Evolutionary conservation across 441 rosid genomes (phyloP), one percentile per base, ranked within the genome.

Genomic region (Kokia cookei): DNA sequence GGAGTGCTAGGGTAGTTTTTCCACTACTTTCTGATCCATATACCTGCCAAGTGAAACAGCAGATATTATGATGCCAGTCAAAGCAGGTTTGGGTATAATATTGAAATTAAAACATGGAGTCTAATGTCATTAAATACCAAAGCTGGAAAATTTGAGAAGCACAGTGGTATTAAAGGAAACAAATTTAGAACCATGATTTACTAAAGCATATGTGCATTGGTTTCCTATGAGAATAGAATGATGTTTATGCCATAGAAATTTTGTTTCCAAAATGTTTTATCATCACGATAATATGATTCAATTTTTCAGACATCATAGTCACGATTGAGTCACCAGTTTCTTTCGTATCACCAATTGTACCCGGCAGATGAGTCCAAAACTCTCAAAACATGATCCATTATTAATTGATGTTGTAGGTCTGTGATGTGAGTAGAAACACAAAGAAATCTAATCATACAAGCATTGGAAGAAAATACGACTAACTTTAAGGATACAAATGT

Each of bases 21-120:
- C 99, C 99, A 78, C 99, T 94, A 80, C 99, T 94, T 77, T 94
- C 99, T 62, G 96, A 97, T 76, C 99, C 99, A 85, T 78, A 93
- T 85, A 94, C 90, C 99, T 94, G 82, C 81, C 80, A 62, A 69
- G 40, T 59, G 29, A 43, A 7, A 27, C 57, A 40, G 29, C 45
- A 65, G 71, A 75, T 64, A 48, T 14, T n/a, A 65, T 27, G 43
- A 77, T 2, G 69, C 22, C 54, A 48, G n/a, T 67, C 40, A 48
- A 22, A 73, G 22, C 26, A 37, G 27, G 69, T 35, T 61, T 27
- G 32, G 24, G 55, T 26, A 50, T 40, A 42, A 32, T 19, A 19
- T 35, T 27, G 7, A 54, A 62, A 70, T 59, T 58, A 40, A 37
- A 37, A 37, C 8, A 37, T 37, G 40, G 40, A 2, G 22, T 35